Evolutionary conservation across 129 eudicot species (phyloP).

Genomic region (Centella asiatica): DNA sequence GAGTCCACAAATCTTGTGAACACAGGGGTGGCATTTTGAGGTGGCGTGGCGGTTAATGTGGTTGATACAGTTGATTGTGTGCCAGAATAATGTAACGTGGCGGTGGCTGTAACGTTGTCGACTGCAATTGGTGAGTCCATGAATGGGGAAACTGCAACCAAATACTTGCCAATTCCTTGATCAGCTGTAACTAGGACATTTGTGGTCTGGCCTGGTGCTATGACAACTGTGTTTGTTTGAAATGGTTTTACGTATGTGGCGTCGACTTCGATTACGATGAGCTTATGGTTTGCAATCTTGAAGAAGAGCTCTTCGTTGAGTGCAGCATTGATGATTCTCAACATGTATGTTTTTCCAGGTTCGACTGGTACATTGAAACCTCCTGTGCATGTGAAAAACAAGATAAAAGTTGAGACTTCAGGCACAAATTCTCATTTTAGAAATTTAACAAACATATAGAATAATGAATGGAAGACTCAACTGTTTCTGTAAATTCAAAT

Average conservation of each 20-base stretch:
- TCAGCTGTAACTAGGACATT: background rate
- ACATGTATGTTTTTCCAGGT: background rate
- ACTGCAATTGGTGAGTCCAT: background rate
- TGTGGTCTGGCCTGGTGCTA: conserved; percentile 9
- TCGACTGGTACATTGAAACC: conserved; percentile 5
- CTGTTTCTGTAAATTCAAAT: too few species aligned
- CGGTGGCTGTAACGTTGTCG: conserved; percentile 6
- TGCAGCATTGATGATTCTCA: conserved; percentile 8
- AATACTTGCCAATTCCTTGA: background rate
- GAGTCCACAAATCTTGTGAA: background rate
- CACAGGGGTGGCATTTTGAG: conserved; percentile 8
- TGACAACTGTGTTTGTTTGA: background rate
- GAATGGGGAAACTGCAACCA: background rate
- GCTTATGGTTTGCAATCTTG: conserved; percentile 6
- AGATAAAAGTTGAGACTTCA: background rate
- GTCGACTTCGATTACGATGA: conserved; percentile 7
- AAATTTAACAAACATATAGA: too few species aligned
- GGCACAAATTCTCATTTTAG: too few species aligned
- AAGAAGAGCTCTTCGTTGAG: conserved; percentile 3
- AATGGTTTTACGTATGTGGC: conserved; percentile 1
- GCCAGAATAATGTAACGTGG: background rate
- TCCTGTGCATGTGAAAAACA: background rate
- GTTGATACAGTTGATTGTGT: background rate
- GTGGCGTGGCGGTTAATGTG: background rate
- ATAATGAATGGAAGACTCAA: too few species aligned